phyloP scores from a whole-genome alignment of 1,139 yeast genomes.

The Geotrichum europaeum region DNA sequence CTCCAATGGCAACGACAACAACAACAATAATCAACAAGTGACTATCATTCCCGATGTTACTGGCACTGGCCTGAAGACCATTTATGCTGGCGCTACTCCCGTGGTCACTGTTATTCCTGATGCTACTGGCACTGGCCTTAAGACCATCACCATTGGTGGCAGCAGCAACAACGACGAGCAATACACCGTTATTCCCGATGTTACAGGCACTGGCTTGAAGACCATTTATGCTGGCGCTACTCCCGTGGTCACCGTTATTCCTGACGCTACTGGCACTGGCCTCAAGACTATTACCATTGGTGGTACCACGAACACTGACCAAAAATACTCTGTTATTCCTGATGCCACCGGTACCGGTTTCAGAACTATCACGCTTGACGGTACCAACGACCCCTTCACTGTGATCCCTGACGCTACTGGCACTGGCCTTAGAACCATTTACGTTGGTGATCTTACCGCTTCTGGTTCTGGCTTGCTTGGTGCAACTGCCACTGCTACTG shows the following conservation, averaged over 20 bases:
- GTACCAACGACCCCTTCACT: not conserved
- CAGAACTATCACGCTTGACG: not conserved
- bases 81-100: not conserved
- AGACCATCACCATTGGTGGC: not conserved
- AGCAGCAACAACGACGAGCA: not conserved
- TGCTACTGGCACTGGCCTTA: not conserved
- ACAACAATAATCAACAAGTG: not conserved
- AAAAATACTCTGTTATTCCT: not conserved
- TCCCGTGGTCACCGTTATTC: not conserved
- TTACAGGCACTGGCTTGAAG: not conserved
- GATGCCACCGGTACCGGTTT: not conserved
- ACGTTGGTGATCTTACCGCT: not conserved
- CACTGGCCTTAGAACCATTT: not conserved
- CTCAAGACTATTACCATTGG: not conserved
- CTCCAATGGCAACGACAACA: not conserved
- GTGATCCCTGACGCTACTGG: not conserved
- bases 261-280: constrained; percentile 1
- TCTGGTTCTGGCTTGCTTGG: constrained; percentile 1
- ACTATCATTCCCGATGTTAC: not conserved
- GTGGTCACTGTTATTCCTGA: not conserved
- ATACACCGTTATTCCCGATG: not conserved
- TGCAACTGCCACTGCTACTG: not conserved
- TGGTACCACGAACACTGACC: not conserved
- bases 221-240: not conserved
- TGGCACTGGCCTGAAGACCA: not conserved